Percentiles rank a stretch among this genome's conserved stretches.
phyloP scores from a whole-genome alignment of 176 grass and related monocot species.

The Cenchrus fungigraminus region DNA sequence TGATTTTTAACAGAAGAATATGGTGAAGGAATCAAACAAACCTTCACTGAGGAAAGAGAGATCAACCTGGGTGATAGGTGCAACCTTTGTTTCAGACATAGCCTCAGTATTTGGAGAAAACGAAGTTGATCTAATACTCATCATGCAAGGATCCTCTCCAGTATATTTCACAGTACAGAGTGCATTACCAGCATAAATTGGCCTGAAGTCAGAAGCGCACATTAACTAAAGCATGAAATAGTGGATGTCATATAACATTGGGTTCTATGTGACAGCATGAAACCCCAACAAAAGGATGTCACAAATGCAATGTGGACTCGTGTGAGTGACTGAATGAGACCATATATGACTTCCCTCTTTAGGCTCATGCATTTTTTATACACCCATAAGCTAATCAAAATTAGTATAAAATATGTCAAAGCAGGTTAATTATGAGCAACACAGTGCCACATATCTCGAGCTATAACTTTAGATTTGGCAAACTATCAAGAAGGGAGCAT shows the following conservation, averaged over 20 bases:
- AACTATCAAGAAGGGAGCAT: background rate
- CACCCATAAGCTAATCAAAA: background rate
- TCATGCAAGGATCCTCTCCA: conserved; percentile 75
- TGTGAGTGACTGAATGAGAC: background rate
- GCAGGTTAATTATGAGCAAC: background rate
- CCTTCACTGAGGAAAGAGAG: conserved; percentile 90
- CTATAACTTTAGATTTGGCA: background rate
- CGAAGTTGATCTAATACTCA: conserved; percentile 91
- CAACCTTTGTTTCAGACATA: conserved; percentile 57
- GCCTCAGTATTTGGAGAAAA: conserved; percentile 57
- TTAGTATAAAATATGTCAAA: background rate
- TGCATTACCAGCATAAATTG: conserved; percentile 99
- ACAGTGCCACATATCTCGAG: background rate
- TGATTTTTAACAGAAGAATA: conserved; percentile 37
- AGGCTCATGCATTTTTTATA: background rate
- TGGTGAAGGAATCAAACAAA: conserved; percentile 54
- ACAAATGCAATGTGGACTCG: background rate
- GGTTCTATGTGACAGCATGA: background rate
- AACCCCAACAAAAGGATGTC: background rate
- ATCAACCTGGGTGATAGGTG: conserved; percentile 81
- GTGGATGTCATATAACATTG: background rate
- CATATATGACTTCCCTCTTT: background rate
- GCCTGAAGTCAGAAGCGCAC: conserved; percentile 53
- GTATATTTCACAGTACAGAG: conserved; percentile 84
- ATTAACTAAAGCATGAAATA: background rate